Percentiles rank a stretch among this genome's conserved stretches.
Conservation (phyloP, 2,329 filamentous ascomycete genomes). For the Talaromyces sp. region DNA sequence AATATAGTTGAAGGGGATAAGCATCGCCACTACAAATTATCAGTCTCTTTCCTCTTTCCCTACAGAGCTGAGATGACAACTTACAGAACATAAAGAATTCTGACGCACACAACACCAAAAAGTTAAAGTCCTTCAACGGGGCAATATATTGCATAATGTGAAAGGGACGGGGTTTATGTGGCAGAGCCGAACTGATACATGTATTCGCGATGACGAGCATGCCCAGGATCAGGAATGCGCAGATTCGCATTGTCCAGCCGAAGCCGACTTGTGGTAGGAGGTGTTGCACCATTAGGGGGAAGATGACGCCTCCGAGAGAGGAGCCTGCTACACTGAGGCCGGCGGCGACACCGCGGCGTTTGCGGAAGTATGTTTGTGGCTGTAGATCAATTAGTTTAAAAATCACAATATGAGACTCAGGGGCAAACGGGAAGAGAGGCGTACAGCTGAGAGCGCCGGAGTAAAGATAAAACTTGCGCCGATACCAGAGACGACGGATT, state of each 20-base stretch:
- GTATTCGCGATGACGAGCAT: slow-evolving; percentile 53
- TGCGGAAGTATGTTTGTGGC: slow-evolving; percentile 34
- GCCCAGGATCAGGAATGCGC: slow-evolving; percentile 60
- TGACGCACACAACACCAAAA: slow-evolving; percentile 24
- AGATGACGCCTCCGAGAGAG: slow-evolving; percentile 56
- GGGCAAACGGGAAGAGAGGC: slow-evolving; percentile 47
- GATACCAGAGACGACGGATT: slow-evolving; percentile 51
- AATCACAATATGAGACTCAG: not conserved
- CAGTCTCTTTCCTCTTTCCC: not conserved
- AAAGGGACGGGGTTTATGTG: slow-evolving; percentile 22
- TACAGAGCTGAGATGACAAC: not conserved
- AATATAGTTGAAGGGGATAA: slow-evolving; percentile 55
- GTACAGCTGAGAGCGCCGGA: slow-evolving; percentile 52
- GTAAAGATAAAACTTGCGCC: slow-evolving; percentile 55
- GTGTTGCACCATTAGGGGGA: slow-evolving; percentile 59
- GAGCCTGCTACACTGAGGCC: slow-evolving; percentile 30
- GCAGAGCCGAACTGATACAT: slow-evolving; percentile 49
- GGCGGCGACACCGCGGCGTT: slow-evolving; percentile 8
- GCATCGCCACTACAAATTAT: slow-evolving; percentile 51
- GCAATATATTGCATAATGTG: slow-evolving; percentile 23
- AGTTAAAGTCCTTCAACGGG: slow-evolving; percentile 26
- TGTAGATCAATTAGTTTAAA: slow-evolving; percentile 16
- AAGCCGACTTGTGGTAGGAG: slow-evolving; percentile 56
- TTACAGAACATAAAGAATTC: slow-evolving; percentile 51
- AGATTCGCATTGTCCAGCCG: slow-evolving; percentile 56